Evolutionary conservation across 2,329 filamentous ascomycete genomes (phyloP), one percentile per base, ranked within the genome.

Genomic region (Cordyceps pruinosa): DNA sequence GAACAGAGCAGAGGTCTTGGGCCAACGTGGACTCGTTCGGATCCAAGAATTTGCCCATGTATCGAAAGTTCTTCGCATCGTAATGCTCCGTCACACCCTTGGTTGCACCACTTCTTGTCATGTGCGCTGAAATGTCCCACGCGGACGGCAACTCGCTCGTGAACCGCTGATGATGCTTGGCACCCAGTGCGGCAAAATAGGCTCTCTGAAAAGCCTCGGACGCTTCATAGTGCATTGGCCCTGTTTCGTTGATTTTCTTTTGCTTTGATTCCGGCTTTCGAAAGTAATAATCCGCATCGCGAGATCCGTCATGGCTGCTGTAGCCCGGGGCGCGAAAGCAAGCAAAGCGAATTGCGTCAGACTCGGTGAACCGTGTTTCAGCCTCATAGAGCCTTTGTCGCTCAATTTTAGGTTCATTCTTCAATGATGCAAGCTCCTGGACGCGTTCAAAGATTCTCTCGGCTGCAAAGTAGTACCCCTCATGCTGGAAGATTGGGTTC

Each of bases 351-450:
- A 19, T 10, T 15, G 34, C 25, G 25, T 34, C 0, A 1, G 45
- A 19, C 5, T 42, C 19, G 19, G 13, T 41, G 0, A 44, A 15
- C 13, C 5, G 25, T 13, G 0, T 19, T 44, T 56, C 42, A 2
- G 17, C 7, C 3, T 47, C 25, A 1, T 23, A 0, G 13, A 7
- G 2, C 2, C 5, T 32, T 30, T n/a, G 0, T 5, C 2, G 2
- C 7, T 32, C 2, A 7, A 3, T 21, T 19, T 0, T 5, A 10
- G 15, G 4, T 0, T 13, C 3, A 5, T 19, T 13, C 13, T 25
- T 5, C 10, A 56, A 42, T 0, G 19, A 9, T 0, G 34, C 3
- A 5, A 21, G 12, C 5, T 1, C 3, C 2, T 42, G 26, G 15
- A 26, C 44, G 9, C 2, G 13, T 1, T 49, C 25, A 1, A 34